These are phyloP conservation scores for Trichophyton rubrum DNA, from an alignment of 2,329 filamentous ascomycete genomes.

Conservation along the genomic window DNA sequence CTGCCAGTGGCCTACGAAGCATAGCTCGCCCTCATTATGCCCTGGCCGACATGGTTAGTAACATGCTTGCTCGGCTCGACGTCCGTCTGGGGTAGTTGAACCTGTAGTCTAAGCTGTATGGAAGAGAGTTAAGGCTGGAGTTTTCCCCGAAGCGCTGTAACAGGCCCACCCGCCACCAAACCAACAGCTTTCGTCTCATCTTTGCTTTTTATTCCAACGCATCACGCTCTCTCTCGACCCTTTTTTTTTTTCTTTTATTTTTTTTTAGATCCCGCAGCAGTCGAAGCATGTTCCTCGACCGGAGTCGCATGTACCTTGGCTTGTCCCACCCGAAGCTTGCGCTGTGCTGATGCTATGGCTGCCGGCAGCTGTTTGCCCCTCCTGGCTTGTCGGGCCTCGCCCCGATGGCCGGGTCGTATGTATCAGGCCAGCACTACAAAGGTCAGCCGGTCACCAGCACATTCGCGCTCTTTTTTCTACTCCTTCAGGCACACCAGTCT, in stretches of 20 bases:
- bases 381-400: not conserved
- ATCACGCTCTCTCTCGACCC: not conserved
- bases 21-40: not conserved
- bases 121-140: no score
- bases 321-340: constrained; percentile 1
- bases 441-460: not conserved
- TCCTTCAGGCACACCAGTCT: not conserved
- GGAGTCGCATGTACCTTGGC: not conserved
- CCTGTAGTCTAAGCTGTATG: no score
- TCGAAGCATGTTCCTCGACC: not conserved
- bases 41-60: not conserved
- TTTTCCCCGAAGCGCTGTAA: not conserved
- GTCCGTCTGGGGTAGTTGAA: not conserved
- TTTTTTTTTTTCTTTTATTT: no score
- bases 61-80: not conserved
- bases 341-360: not conserved
- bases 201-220: not conserved
- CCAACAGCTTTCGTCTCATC: not conserved
- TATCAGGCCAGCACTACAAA: not conserved
- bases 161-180: not conserved
- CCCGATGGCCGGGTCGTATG: not conserved
- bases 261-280: no score
- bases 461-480: not conserved
- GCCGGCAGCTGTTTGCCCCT: not conserved
- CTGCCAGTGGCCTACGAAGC: not conserved